These are phyloP conservation scores for Lodderomyces metapsilosis DNA, from an alignment of 1,139 yeast genomes.

Conservation along the genomic window DNA sequence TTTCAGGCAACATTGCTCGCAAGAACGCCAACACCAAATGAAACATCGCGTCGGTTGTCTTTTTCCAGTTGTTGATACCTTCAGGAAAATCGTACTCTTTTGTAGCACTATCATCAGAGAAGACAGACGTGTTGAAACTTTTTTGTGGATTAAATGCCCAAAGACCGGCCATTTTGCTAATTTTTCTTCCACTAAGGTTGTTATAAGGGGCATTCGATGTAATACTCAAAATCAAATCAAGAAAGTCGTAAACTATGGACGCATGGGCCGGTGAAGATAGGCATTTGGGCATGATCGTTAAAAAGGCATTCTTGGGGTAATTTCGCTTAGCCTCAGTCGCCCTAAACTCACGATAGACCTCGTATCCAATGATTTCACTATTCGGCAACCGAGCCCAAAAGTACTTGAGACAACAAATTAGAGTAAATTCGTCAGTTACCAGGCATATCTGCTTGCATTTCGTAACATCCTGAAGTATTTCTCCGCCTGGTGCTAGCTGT, in stretches of 20 bases:
- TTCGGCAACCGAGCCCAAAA: conserved; percentile 85
- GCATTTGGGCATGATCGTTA: conserved; percentile 81
- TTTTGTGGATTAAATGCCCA: conserved; percentile 70
- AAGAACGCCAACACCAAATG: conserved; percentile 76
- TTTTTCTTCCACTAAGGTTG: conserved; percentile 74
- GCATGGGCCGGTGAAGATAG: conserved; percentile 85
- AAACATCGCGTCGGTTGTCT: conserved; percentile 82
- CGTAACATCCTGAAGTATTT: conserved; percentile 29
- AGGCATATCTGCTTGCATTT: conserved; percentile 36
- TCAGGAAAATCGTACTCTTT: conserved; percentile 54
- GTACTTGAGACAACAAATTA: conserved; percentile 73
- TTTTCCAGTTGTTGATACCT: conserved; percentile 76
- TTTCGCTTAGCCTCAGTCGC: conserved; percentile 62
- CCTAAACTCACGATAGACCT: conserved; percentile 69
- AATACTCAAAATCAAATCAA: conserved; percentile 75
- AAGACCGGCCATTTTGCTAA: conserved; percentile 77
- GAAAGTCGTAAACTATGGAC: conserved; percentile 81
- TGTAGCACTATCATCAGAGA: conserved; percentile 10
- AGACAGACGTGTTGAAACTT: conserved; percentile 3
- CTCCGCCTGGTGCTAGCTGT: conserved; percentile 54
- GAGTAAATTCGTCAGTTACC: conserved; percentile 60
- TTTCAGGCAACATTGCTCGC: conserved; percentile 75
- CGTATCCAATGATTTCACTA: conserved; percentile 84
- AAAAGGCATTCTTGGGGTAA: conserved; percentile 69
- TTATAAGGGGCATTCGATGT: conserved; percentile 82